Percentiles rank a stretch among this genome's conserved stretches.
phyloP scores from a whole-genome alignment of 768 basidiomycete genomes.

The Gautieria morchelliformis region DNA sequence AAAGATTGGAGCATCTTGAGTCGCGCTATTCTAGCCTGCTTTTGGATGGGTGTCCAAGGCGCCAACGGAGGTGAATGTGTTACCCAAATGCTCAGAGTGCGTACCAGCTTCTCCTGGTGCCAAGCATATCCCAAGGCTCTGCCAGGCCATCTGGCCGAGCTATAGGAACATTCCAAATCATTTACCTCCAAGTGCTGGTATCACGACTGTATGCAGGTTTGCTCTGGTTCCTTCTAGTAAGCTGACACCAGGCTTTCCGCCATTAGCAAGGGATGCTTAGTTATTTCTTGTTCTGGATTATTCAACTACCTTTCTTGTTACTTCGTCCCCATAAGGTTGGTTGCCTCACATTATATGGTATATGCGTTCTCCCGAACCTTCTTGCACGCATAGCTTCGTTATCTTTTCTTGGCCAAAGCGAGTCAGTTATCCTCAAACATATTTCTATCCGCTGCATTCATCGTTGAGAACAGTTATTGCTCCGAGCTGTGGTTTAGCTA shows the following conservation, averaged over 20 bases:
- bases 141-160: slow-evolving; percentile 65
- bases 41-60: slow-evolving; percentile 70
- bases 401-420: slow-evolving; percentile 65
- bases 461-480: slow-evolving; percentile 38
- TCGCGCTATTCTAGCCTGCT: slow-evolving; percentile 67
- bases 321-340: slow-evolving; percentile 55
- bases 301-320: slow-evolving; percentile 69
- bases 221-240: neutral
- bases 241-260: neutral
- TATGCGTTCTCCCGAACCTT: neutral
- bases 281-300: slow-evolving; percentile 69
- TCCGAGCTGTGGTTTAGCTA: slow-evolving; percentile 55
- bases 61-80: slow-evolving; percentile 59
- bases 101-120: neutral
- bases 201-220: slow-evolving; percentile 43
- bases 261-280: slow-evolving; percentile 48
- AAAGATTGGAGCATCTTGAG: slow-evolving; percentile 66
- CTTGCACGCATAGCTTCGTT: slow-evolving; percentile 34
- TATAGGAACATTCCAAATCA: slow-evolving; percentile 54
- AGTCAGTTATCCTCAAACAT: slow-evolving; percentile 11
- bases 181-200: slow-evolving; percentile 44
- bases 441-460: slow-evolving; percentile 12
- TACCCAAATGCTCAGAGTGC: slow-evolving; percentile 35
- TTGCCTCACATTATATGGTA: neutral
- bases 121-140: neutral